These are phyloP conservation scores for Paspalum vaginatum DNA, from an alignment of 176 grass and related monocot genomes.

Conservation along the genomic window DNA sequence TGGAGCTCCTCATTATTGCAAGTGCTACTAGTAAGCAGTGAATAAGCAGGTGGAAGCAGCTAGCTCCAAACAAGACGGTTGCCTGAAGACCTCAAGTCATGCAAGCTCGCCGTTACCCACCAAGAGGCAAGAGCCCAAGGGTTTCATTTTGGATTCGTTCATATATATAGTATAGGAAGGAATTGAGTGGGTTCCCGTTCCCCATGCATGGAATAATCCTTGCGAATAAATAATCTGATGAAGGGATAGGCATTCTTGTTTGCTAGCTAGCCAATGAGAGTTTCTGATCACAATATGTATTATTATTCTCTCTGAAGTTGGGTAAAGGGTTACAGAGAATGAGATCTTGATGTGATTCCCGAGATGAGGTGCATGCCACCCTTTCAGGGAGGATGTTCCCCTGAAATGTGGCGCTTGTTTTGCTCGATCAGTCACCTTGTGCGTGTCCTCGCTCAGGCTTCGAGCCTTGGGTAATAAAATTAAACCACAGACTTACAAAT, in stretches of 20 bases:
- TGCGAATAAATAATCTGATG: background rate
- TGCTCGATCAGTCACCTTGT: constrained; percentile 15
- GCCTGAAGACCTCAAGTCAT: background rate
- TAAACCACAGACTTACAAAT: too few species aligned
- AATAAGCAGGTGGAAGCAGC: too few species aligned
- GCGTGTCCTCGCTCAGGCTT: background rate
- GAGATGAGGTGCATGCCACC: constrained; percentile 24
- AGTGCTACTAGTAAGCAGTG: too few species aligned
- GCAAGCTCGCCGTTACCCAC: background rate
- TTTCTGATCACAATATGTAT: constrained; percentile 1
- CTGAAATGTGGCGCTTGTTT: constrained; percentile 44
- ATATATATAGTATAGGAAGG: constrained; percentile 44
- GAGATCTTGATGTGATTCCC: background rate
- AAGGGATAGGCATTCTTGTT: constrained; percentile 5
- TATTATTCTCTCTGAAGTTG: constrained; percentile 8
- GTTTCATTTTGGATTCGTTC: background rate
- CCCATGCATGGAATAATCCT: background rate
- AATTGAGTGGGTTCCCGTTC: background rate
- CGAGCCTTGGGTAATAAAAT: too few species aligned
- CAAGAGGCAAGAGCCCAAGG: background rate
- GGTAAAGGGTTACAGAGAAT: background rate
- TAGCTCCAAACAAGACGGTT: background rate
- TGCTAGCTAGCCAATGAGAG: background rate
- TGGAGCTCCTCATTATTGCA: constrained; percentile 29
- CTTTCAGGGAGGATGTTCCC: constrained; percentile 40